Evolutionary conservation across 192 early-diverging fungal genomes (phyloP).

Genomic region (Martensiomyces pterosporus): DNA sequence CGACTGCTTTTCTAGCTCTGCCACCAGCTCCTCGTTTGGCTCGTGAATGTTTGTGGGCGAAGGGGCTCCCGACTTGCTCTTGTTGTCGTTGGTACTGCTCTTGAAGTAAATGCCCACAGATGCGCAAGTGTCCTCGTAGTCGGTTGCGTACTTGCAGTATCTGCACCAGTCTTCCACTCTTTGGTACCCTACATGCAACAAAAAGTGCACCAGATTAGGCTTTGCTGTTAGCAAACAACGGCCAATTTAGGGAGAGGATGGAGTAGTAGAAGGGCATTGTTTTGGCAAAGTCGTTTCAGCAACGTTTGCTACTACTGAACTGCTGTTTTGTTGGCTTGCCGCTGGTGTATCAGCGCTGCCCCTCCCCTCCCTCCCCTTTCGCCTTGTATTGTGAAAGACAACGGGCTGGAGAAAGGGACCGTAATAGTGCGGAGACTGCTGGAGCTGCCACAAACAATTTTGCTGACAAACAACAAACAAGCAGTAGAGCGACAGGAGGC

Average conservation of each 20-base stretch:
- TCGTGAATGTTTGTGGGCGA: slow-evolving; percentile 2
- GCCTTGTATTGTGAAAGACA: too few species aligned
- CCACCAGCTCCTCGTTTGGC: slow-evolving; percentile 3
- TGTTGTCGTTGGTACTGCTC: background rate
- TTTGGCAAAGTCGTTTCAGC: too few species aligned
- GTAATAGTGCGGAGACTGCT: too few species aligned
- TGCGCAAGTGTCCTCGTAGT: slow-evolving; percentile 31
- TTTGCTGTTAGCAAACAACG: too few species aligned
- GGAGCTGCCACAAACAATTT: too few species aligned
- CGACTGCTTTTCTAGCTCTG: slow-evolving; percentile 23
- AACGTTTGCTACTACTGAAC: too few species aligned
- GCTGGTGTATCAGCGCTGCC: too few species aligned
- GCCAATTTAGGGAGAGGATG: too few species aligned
- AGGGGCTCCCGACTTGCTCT: background rate
- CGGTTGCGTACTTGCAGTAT: slow-evolving; percentile 36
- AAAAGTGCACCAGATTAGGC: background rate
- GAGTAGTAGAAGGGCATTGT: too few species aligned
- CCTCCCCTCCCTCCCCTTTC: too few species aligned
- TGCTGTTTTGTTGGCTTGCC: too few species aligned
- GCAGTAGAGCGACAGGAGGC: background rate
- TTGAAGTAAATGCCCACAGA: slow-evolving; percentile 27
- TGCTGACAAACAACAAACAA: background rate
- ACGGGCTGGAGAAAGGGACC: too few species aligned
- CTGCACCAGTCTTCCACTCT: slow-evolving; percentile 51
- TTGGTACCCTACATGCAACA: slow-evolving; percentile 26